Base-by-base conservation (phyloP, 1,284 basidiomycete species). In the Psilocybe mexicana region DNA sequence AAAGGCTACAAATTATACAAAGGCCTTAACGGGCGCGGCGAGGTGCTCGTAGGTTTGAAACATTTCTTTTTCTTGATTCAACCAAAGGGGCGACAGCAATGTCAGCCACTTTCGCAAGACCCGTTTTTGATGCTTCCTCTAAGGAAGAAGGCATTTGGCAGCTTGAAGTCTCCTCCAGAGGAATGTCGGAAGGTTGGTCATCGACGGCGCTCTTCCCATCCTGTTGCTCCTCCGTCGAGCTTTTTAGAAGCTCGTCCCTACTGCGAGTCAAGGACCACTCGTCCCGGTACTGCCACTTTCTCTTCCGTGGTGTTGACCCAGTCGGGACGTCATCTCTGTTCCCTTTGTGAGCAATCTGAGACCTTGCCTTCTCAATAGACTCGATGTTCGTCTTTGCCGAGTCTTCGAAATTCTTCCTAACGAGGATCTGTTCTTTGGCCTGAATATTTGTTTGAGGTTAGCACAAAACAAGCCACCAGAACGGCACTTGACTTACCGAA, bases 281-380 rank as follows among this genome's bases (percentile, higher is more conserved):
- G 59, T 89, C 86, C 4, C 78, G 74, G 62, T 86, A 88, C 58
- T 85, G 73, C 83, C 86, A 88, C 36, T 72, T 72, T 42, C 87
- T 84, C 74, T 90, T 92, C 44, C 81, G 81, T 26, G 91, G 91
- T 3, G 90, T 93, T 54, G 72, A 73, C 7, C 90, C 90, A 8
- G 86, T 89, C 2, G 86, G 73, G 30, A 73, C 69, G 64, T 90
- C 90, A 56, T 86, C 84, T 55, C 74, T 79, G 2, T 82, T 78
- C 5, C 86, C 89, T 54, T 86, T 75, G 25, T 84, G 79, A 3
- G 80, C 65, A n/a, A 92, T 73, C 10, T 74, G 73, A 35, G 79
- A 74, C 6, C 81, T 79, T 0, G 78, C 78, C 36, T 80, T 74
- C 45, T 82, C 79, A 18, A 89, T 69, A 4, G 76, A 71, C 1